These are phyloP conservation scores for Aspergillus biplanus DNA, from an alignment of 495 filamentous ascomycete species.

Conservation along the genomic window DNA sequence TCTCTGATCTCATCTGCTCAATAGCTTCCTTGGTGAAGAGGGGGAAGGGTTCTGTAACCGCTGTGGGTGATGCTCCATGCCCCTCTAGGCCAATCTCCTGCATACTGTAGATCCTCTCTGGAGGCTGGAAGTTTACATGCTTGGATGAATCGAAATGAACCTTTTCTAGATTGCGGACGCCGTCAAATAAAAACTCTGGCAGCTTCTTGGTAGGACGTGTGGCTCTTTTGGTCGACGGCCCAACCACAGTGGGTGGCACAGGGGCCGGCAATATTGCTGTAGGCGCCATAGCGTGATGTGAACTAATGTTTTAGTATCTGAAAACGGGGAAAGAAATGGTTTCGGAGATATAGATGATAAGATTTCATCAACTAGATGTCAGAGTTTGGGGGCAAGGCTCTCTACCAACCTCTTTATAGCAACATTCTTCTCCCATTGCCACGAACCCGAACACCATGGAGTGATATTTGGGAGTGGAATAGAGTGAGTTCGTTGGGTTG, in stretches of 20 bases:
- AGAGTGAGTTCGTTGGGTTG: background rate
- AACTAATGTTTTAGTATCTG: background rate
- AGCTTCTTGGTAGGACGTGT: slow-evolving; percentile 24
- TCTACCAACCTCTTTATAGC: background rate
- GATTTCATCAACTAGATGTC: background rate
- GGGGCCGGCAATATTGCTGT: background rate
- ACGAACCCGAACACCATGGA: slow-evolving; percentile 36
- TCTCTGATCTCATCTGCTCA: slow-evolving; percentile 64
- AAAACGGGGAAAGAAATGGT: background rate
- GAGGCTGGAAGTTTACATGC: slow-evolving; percentile 56
- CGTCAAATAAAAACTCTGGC: slow-evolving; percentile 23
- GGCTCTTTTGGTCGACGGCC: slow-evolving; percentile 24
- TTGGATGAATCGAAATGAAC: slow-evolving; percentile 49
- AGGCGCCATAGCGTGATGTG: slow-evolving; percentile 9
- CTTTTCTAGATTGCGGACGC: slow-evolving; percentile 5
- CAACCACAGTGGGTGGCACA: slow-evolving; percentile 17
- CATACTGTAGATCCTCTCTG: slow-evolving; percentile 50
- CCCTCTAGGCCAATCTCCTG: slow-evolving; percentile 58
- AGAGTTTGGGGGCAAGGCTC: background rate
- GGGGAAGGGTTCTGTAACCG: slow-evolving; percentile 70
- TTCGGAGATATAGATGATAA: background rate
- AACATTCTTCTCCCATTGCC: slow-evolving; percentile 39
- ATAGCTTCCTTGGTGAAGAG: slow-evolving; percentile 69
- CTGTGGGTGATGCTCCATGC: slow-evolving; percentile 64
- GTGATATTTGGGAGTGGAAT: background rate